These are phyloP conservation scores for Ochetophila trinervis DNA, from an alignment of 306 rosid species.

Conservation along the genomic window DNA sequence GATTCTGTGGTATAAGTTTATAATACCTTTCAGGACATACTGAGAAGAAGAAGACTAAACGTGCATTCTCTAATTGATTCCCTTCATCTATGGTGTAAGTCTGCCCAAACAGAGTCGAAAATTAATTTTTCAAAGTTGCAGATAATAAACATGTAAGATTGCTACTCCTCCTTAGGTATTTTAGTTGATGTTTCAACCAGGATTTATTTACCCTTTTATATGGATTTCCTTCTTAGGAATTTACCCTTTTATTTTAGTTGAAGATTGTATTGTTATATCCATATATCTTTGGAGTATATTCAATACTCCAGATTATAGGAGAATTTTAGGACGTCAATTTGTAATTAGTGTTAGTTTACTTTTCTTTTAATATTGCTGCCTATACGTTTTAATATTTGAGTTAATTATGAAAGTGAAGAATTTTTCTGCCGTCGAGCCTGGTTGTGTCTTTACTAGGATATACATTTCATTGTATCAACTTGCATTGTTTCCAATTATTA, in stretches of 20 bases:
- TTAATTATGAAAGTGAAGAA: no score
- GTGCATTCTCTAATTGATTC: constrained; percentile 55
- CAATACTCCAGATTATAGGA: no score
- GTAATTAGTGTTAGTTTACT: no score
- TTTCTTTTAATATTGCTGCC: no score
- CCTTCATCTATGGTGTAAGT: constrained; percentile 44
- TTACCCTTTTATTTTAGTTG: background rate
- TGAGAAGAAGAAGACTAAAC: constrained; percentile 49
- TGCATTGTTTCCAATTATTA: no score
- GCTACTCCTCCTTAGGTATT: constrained; percentile 30
- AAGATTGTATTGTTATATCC: no score
- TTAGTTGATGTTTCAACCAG: constrained; percentile 6
- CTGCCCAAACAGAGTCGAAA: constrained; percentile 35
- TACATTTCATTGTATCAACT: background rate
- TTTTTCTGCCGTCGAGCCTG: no score
- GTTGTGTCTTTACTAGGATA: background rate
- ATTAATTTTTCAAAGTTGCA: constrained; percentile 40
- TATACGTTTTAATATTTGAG: no score
- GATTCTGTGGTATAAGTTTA: constrained; percentile 14
- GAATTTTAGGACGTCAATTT: no score
- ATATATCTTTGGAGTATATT: no score
- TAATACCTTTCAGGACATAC: constrained; percentile 39
- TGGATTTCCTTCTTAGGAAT: constrained; percentile 5
- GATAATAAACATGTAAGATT: constrained; percentile 68
- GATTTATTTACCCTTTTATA: background rate